Evolutionary conservation across 2,329 filamentous ascomycete species (phyloP).

Genomic region (Microcyclospora tardicrescens): DNA sequence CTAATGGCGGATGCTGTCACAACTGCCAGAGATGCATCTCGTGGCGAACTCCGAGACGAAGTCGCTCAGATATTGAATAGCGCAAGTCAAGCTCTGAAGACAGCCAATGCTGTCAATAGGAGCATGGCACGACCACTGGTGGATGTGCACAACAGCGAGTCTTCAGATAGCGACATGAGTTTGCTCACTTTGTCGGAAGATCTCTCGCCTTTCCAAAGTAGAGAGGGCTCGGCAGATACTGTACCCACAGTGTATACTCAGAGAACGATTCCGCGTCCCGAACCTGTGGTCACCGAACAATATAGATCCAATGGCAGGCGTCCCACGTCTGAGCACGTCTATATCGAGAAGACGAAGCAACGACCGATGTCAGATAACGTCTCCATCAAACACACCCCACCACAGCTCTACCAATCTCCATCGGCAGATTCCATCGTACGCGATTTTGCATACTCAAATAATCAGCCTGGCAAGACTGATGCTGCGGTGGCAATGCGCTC

Average conservation of each 20-base stretch:
- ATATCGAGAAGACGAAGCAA: background rate
- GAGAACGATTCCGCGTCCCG: constrained; percentile 6
- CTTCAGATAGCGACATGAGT: constrained; percentile 1
- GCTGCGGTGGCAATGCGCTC: background rate
- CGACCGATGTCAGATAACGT: constrained; percentile 2
- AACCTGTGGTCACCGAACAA: constrained; percentile 7
- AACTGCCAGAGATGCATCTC: constrained; percentile 23
- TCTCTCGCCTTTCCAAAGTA: background rate
- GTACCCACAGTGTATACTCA: constrained; percentile 10
- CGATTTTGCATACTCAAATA: constrained; percentile 19
- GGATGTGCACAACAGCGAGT: background rate
- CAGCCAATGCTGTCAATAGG: constrained; percentile 12
- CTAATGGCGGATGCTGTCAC: constrained; percentile 30
- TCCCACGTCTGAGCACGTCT: constrained; percentile 2
- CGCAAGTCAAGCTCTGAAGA: constrained; percentile 24
- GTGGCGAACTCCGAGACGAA: constrained; percentile 23
- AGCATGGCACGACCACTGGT: background rate
- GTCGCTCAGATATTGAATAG: constrained; percentile 28
- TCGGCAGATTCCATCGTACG: constrained; percentile 20
- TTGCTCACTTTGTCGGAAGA: background rate
- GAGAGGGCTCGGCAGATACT: constrained; percentile 4
- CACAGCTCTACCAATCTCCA: constrained; percentile 16
- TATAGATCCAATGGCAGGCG: constrained; percentile 3
- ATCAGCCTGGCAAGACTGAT: background rate
- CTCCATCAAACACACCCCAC: constrained; percentile 16